Evolutionary conservation across 495 filamentous ascomycete genomes (phyloP).

Genomic region (Xylaria bambusicola): DNA sequence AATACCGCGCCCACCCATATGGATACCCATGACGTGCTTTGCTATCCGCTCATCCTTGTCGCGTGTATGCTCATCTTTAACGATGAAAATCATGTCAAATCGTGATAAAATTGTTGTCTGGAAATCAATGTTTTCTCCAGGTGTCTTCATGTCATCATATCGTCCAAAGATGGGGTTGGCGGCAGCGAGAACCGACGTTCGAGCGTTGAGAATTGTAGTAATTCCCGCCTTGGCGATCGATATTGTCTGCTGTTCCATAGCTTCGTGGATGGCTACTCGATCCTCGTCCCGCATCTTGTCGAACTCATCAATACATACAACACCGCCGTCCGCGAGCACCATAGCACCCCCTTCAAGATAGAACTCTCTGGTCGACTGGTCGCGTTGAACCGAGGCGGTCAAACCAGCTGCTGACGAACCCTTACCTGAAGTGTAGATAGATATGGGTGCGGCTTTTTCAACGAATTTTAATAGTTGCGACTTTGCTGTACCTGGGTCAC

Average conservation of each 20-base stretch:
- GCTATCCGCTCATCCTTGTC: conserved; percentile 91
- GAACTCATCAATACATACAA: conserved; percentile 99
- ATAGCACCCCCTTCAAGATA: conserved; percentile 98
- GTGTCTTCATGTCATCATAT: conserved; percentile 96
- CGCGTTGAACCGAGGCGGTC: conserved; percentile 95
- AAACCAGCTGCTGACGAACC: conserved; percentile 98
- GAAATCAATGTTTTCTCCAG: conserved; percentile 99
- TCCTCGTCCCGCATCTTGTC: conserved; percentile 99
- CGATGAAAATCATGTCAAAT: conserved; percentile 99
- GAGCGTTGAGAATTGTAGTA: conserved; percentile 95
- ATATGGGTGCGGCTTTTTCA: conserved; percentile 93
- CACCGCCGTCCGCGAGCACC: conserved; percentile 96
- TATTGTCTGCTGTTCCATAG: conserved; percentile 99
- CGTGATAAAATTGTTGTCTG: conserved; percentile 97
- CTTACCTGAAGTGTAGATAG: conserved; percentile 99
- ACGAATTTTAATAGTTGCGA: conserved; percentile 98
- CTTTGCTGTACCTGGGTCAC: conserved; percentile 98
- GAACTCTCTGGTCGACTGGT: conserved; percentile 89
- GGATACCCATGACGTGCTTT: conserved; percentile 95
- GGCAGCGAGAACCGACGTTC: conserved; percentile 92
- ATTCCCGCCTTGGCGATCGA: conserved; percentile 99
- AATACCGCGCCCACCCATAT: conserved; percentile 85
- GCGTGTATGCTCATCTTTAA: conserved; percentile 91
- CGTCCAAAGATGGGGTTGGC: conserved; percentile 98
- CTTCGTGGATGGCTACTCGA: conserved; percentile 98